A percentile compares a stretch with the other conserved stretches of the same genome.
These are phyloP conservation scores for Backusella tarrabulga DNA, from an alignment of 192 early-diverging fungal species.

Conservation along the genomic window DNA sequence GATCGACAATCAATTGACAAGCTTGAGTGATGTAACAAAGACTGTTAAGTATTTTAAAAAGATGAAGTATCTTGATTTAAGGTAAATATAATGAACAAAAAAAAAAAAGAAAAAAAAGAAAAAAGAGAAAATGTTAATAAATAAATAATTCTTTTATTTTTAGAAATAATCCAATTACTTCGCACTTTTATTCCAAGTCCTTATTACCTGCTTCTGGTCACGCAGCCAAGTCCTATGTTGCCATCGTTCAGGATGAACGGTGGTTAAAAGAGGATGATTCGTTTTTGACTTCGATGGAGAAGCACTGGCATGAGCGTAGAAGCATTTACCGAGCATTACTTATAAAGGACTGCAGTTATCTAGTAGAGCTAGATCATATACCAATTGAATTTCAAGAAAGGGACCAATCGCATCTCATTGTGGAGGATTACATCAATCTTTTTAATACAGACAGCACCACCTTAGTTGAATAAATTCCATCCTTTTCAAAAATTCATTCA, in stretches of 20 bases:
- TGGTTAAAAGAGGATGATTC: conserved; percentile 10
- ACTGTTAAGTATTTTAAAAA: conserved; percentile 10
- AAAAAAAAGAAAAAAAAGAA: too few species aligned
- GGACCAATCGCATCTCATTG: not conserved
- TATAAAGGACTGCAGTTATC: not conserved
- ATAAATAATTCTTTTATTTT: not conserved
- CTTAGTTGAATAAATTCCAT: too few species aligned
- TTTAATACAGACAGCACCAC: not conserved
- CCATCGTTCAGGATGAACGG: not conserved
- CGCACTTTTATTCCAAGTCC: not conserved
- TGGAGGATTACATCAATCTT: not conserved
- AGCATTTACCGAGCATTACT: conserved; percentile 17
- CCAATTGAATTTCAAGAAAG: not conserved
- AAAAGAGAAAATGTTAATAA: too few species aligned
- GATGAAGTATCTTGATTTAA: conserved; percentile 21
- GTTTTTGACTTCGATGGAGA: not conserved
- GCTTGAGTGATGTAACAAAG: conserved; percentile 20
- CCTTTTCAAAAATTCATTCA: too few species aligned
- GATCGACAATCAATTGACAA: conserved; percentile 44
- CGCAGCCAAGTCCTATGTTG: not conserved
- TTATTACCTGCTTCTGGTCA: not conserved
- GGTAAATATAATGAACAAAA: not conserved
- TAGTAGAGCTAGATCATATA: conserved; percentile 15
- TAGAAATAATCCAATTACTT: conserved; percentile 17
- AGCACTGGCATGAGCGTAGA: conserved; percentile 16